Evolutionary conservation across 768 basidiomycete genomes (phyloP), one percentile per base, ranked within the genome.

Genomic region (Boletus sp.): DNA sequence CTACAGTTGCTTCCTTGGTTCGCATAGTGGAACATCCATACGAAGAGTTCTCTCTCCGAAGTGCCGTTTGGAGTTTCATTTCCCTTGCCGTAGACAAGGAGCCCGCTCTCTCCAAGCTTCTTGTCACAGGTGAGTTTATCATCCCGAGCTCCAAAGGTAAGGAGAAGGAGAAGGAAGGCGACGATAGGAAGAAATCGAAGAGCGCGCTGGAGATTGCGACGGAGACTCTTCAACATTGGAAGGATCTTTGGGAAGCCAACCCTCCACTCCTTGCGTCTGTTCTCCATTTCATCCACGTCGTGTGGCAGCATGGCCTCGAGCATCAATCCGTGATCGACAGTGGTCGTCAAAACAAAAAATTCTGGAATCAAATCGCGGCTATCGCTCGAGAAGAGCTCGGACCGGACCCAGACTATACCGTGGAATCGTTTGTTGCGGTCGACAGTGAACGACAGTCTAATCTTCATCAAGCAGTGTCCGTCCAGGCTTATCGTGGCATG

Each of bases 11-110:
- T 3, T 77, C 83, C 0, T 74, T 93, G 18, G 85, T 93, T 2
- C 80, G 83, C 20, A 87, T 92, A 36, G 76, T 89, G 7, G 83
- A 85, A 54, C 87, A 92, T 65, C 90, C 91, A 0, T 92, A 89
- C 60, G 88, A 92, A 32, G 92, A 93, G 42, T 76, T 86, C 18
- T 67, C 79, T 8, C 78, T 92, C 33, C 85, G 89, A 18, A 86
- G 81, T 49, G 82, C 88, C 0, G 83, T 91, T 6, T 98, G 95
- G 94, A 82, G 81, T 59, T 88, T 96, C 60, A 85, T 96, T 39
- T 75, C 89, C 0, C 77, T 91, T 17, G 87, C 90, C 1, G 84
- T 95, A 14, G 86, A 91, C 63, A 88, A 87, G 58, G 93, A 94
- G 67, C 93, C 95, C 1, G 92, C 94, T 0, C 77, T 96, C 5